Evolutionary conservation across 805 yeast species (phyloP).

Genomic region (Tetrapisispora namnaoensis): DNA sequence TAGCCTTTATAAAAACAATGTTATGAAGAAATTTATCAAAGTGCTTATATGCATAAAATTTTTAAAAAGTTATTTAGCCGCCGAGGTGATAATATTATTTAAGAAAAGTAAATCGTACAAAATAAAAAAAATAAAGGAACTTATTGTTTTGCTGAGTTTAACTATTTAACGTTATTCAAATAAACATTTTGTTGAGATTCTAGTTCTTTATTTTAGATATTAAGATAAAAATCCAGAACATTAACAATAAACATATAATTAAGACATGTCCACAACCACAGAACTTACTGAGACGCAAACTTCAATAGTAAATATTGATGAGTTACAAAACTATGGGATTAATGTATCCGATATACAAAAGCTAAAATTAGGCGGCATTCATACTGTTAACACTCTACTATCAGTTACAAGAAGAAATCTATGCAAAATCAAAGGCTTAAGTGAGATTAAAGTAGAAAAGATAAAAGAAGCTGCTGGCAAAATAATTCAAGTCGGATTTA

Average conservation of each 20-base stretch:
- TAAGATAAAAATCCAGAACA: too few relatives aligned
- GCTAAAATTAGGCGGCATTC: slow-evolving; percentile 56
- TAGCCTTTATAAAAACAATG: too few relatives aligned
- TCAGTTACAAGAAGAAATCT: slow-evolving; percentile 58
- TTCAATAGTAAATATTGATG: slow-evolving; percentile 35
- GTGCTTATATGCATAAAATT: too few relatives aligned
- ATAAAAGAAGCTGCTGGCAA: slow-evolving; percentile 66
- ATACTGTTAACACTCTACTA: slow-evolving; percentile 50
- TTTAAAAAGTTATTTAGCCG: too few relatives aligned
- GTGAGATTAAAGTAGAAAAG: slow-evolving; percentile 71
- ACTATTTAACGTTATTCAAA: too few relatives aligned
- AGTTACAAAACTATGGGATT: slow-evolving; percentile 56
- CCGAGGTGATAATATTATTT: too few relatives aligned
- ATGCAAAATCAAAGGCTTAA: slow-evolving; percentile 57
- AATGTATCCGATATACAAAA: slow-evolving; percentile 64
- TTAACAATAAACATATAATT: background rate
- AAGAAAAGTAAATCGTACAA: too few relatives aligned
- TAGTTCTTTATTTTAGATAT: too few relatives aligned
- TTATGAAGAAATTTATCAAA: too few relatives aligned
- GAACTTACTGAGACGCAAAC: slow-evolving; percentile 8
- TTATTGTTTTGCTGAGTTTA: too few relatives aligned
- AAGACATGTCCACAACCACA: slow-evolving; percentile 9
- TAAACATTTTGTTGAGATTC: too few relatives aligned
- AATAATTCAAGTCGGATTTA: slow-evolving; percentile 55
- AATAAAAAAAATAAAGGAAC: too few relatives aligned